Percentiles rank a stretch among this genome's conserved stretches.
These are phyloP conservation scores for Paramecium pentaurelia DNA, from an alignment of 73 alveolate genomes.

Conservation along the genomic window DNA sequence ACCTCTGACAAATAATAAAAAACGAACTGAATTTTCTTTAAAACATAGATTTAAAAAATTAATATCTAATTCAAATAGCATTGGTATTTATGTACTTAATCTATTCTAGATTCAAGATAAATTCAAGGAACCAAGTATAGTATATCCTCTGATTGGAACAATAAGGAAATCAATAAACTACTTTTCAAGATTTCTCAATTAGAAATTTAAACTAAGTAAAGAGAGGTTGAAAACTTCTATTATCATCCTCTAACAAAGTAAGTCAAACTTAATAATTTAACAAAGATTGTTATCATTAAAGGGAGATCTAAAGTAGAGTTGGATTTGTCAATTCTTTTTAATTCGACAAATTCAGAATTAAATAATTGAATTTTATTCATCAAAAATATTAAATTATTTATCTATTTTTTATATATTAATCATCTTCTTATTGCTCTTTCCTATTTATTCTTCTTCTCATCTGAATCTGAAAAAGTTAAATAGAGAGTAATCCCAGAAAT, in stretches of 20 bases:
- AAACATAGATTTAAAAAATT: slow-evolving; percentile 31
- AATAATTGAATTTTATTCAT: not conserved
- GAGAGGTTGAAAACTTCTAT: not conserved
- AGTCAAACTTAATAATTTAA: not conserved
- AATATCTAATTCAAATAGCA: not conserved
- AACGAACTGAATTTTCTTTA: slow-evolving; percentile 41
- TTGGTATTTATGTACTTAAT: not conserved
- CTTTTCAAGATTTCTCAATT: not conserved
- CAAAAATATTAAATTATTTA: not conserved
- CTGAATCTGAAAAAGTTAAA: not conserved
- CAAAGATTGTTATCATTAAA: not conserved
- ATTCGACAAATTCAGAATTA: not conserved
- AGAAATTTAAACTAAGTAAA: not conserved
- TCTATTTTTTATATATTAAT: not conserved
- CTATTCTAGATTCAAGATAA: not conserved
- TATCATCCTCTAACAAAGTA: not conserved
- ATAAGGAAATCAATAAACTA: not conserved
- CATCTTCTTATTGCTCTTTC: not conserved
- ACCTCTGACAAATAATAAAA: not conserved
- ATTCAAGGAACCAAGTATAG: not conserved
- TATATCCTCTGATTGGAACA: not conserved
- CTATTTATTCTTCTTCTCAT: not conserved
- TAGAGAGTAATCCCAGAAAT: not conserved
- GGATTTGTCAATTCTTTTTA: slow-evolving; percentile 21
- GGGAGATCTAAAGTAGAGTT: not conserved